Evolutionary conservation across 2,329 filamentous ascomycete species (phyloP), one percentile per base, ranked within the genome.

Genomic region (Grosmannia serpens): DNA sequence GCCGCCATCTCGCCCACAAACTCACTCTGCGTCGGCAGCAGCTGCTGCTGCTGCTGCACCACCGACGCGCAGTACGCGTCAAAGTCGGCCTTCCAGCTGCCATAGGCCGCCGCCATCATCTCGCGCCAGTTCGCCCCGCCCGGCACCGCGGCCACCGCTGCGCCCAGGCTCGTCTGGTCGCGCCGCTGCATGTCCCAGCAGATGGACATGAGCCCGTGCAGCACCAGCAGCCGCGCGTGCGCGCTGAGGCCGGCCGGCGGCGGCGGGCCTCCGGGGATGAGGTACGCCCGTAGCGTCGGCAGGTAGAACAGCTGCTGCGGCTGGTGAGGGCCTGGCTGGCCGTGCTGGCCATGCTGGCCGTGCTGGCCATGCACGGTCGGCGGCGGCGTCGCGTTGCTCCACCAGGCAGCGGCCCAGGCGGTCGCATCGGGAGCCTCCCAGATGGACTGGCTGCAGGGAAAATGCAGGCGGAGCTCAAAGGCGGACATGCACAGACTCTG

Each of bases 401-500:
- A 38, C 61, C 61, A 61, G n/a, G 56, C 44, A 10, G 35, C 47
- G 3, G 56, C 53, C 60, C 60, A 60, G 4, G 31, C 10, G 6
- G 31, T 13, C 1, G 57, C 44, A 8, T 61, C 53, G 2, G 33
- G 47, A 3, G 62, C 60, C 26, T 63, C 62, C 62, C 62, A 63
- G 9, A 63, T 20, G 11, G 47, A 2, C 52, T 63, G 62, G 49
- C 49, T 57, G 52, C 62, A 63, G 20, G 62, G 62, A 7, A 63
- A 46, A 7, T 50, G 46, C 24, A 62, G 27, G 4, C 62, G 60
- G 27, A 63, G 56, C 58, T 63, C 62, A 59, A 63, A 63, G 3
- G 62, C 60, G 1, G 60, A 63, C 62, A 63, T 63, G 49, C 62
- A 63, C n/a, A 63, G 51, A 33, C 62, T 63, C 52, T 63, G 62